Evolutionary conservation across 1,284 basidiomycete species (phyloP), one percentile per base, ranked within the genome.

Genomic region (Boletellus deceptivus): DNA sequence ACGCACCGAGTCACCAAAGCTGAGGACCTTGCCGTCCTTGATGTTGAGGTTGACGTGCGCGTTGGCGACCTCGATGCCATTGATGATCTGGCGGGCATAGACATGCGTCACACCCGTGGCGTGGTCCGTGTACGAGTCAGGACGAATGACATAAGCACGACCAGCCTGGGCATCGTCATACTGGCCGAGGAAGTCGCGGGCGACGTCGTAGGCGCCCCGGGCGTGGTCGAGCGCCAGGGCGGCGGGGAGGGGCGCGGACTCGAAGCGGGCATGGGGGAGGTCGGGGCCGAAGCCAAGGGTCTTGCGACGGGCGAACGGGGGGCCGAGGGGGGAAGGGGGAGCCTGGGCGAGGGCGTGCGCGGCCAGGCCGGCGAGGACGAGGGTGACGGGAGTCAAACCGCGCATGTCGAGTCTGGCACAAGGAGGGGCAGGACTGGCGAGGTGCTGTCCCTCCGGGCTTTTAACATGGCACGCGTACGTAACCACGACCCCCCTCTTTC

Each of bases 21-120:
- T 92, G 43, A 94, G 64, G 14, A 96, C 79, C 47, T 76, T 72
- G 46, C 91, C 92, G 53, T 89, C 80, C 71, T 86, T 88, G 66
- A 95, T 76, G 74, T 96, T 95, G 65, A 97, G 72, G 69, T 96
- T 95, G 71, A 94, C 80, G 70, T 94, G 87, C 40, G 87, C 93
- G 63, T 97, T 91, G 16, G 82, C 77, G 13, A 98, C 91, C 65
- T 94, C 91, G 49, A 94, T 74, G 37, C 91, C 91, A 56, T 89
- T 83, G 60, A 94, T 69, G 47, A 89, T 59, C 71, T 98, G 93
- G 56, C 85, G 81, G 55, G 86, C 82, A 62, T 91, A 94, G 58
- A 93, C 75, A 69, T 95, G 91, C 18, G 89, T 87, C 42, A 94
- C 78, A n/a, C 87, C 88, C 2, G 91, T 93, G 51, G 78, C 79